Evolutionary conservation across 768 basidiomycete species (phyloP).

Genomic region (Lactarius hatsudake): DNA sequence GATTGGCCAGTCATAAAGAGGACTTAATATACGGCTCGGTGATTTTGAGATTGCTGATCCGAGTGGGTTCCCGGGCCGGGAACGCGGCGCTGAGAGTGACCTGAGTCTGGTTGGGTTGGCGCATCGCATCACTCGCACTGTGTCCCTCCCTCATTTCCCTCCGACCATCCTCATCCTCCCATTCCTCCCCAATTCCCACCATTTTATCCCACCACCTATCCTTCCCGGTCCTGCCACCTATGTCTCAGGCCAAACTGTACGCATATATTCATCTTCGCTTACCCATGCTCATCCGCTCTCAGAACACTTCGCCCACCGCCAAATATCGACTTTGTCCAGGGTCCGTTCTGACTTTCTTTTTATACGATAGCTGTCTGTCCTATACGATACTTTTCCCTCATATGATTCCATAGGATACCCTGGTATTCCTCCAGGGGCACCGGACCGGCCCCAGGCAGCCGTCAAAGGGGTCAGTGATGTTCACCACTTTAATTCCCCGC

Average conservation of each 20-base stretch:
- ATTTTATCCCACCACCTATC: background rate
- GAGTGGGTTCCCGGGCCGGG: background rate
- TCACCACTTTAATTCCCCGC: constrained; percentile 22
- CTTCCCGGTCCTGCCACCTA: background rate
- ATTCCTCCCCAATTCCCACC: background rate
- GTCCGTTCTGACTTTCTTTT: constrained; percentile 31
- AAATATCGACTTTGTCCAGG: constrained; percentile 86
- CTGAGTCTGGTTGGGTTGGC: background rate
- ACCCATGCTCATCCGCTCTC: background rate
- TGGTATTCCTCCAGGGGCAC: constrained; percentile 77
- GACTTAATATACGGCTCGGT: background rate
- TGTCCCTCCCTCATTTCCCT: background rate
- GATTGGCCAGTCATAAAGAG: background rate
- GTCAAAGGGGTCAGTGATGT: constrained; percentile 70
- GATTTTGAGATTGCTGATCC: background rate
- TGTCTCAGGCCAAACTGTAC: constrained; percentile 23
- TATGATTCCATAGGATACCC: constrained; percentile 61
- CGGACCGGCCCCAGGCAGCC: constrained; percentile 76
- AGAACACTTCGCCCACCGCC: constrained; percentile 85
- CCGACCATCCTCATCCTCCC: background rate
- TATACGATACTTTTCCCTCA: background rate
- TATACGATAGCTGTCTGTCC: background rate
- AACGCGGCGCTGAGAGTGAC: background rate
- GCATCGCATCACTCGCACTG: background rate
- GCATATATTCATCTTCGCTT: background rate